Evolutionary conservation across 1,139 yeast species (phyloP).

Genomic region (Ashbya aceris): DNA sequence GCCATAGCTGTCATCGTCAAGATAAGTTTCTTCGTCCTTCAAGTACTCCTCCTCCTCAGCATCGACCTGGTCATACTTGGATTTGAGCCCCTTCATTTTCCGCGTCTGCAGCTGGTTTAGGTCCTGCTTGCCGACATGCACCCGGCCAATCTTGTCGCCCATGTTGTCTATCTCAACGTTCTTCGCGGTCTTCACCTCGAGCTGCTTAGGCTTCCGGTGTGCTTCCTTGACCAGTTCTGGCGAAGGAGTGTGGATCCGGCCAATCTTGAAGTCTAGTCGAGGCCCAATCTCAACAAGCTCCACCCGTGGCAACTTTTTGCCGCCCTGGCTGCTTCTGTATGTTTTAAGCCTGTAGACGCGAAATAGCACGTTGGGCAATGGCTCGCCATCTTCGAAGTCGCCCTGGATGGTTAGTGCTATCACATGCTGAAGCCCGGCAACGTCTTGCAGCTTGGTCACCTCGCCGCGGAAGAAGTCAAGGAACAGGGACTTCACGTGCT

Average conservation of each 20-base stretch:
- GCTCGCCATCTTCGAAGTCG: conserved; percentile 63
- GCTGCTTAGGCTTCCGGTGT: conserved; percentile 66
- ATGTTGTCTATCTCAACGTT: conserved; percentile 75
- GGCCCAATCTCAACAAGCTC: conserved; percentile 96
- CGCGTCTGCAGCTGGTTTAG: conserved; percentile 84
- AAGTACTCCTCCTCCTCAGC: conserved; percentile 43
- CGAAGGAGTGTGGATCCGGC: conserved; percentile 75
- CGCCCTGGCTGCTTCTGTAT: conserved; percentile 62
- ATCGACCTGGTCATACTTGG: conserved; percentile 71
- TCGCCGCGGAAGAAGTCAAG: conserved; percentile 90
- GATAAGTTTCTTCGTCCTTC: conserved; percentile 40
- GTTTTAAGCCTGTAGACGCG: conserved; percentile 85
- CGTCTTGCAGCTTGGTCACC: conserved; percentile 76
- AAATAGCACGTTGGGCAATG: conserved; percentile 74
- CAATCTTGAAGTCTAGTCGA: conserved; percentile 83
- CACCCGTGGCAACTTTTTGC: conserved; percentile 71
- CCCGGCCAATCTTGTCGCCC: conserved; percentile 97
- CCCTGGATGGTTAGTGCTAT: conserved; percentile 74
- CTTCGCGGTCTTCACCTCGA: conserved; percentile 78
- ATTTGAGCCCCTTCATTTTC: conserved; percentile 96
- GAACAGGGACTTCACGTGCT: conserved; percentile 79
- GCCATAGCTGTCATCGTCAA: conserved; percentile 52
- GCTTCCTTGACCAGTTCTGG: conserved; percentile 93
- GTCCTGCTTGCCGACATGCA: conserved; percentile 95
- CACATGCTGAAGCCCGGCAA: conserved; percentile 87